Conservation (phyloP, 2,329 filamentous ascomycete species). For the Corniculantispora saksenae region DNA sequence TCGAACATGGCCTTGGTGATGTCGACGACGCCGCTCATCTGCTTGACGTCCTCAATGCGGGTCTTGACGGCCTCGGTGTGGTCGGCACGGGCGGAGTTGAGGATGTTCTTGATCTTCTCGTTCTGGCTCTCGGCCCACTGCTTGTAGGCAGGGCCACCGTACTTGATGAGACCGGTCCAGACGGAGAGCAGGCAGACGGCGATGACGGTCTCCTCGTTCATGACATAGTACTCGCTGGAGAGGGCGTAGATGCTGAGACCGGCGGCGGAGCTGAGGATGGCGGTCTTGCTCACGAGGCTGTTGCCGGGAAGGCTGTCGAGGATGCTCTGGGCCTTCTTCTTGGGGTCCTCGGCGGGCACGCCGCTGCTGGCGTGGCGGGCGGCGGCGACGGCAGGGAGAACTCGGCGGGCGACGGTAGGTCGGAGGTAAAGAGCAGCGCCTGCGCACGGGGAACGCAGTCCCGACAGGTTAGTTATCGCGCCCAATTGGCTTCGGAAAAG, state of each 20-base stretch:
- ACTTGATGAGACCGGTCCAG: slow-evolving; percentile 90
- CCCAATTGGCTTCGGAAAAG: slow-evolving; percentile 39
- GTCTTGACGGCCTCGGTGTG: slow-evolving; percentile 94
- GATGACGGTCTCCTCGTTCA: slow-evolving; percentile 98
- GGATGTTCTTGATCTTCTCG: slow-evolving; percentile 89
- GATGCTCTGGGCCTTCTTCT: slow-evolving; percentile 95
- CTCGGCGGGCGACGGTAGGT: slow-evolving; percentile 73
- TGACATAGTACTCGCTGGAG: slow-evolving; percentile 99
- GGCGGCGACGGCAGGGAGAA: slow-evolving; percentile 72
- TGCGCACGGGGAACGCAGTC: slow-evolving; percentile 37
- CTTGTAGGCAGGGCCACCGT: slow-evolving; percentile 86
- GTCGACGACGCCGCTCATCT: slow-evolving; percentile 91
- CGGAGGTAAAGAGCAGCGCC: slow-evolving; percentile 87
- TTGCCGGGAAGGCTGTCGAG: slow-evolving; percentile 90
- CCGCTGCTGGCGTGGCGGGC: slow-evolving; percentile 68
- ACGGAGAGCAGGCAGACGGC: slow-evolving; percentile 90
- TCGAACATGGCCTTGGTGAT: slow-evolving; percentile 96
- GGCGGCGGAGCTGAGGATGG: slow-evolving; percentile 90
- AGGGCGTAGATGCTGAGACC: slow-evolving; percentile 91
- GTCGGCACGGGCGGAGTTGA: slow-evolving; percentile 91
- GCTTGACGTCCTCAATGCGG: slow-evolving; percentile 90
- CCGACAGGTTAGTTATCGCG: slow-evolving; percentile 28
- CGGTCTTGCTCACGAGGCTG: slow-evolving; percentile 91
- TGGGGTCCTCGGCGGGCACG: slow-evolving; percentile 83
- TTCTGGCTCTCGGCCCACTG: slow-evolving; percentile 89